Conservation (phyloP, 2,329 filamentous ascomycete genomes). For the Echinosphaeria canescens region DNA sequence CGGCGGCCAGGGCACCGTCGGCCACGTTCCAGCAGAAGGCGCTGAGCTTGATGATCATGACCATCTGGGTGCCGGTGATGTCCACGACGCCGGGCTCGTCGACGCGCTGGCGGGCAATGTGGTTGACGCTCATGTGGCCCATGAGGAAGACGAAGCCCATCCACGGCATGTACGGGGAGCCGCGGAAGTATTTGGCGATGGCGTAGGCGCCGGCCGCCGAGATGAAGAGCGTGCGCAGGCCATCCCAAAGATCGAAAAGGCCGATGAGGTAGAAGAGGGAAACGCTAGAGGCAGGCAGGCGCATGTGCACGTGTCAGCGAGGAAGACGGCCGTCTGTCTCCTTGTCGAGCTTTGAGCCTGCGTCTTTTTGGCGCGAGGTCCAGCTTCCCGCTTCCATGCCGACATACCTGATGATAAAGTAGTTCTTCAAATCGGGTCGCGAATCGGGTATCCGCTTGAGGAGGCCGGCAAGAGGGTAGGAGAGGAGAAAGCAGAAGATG, state of each 20-base stretch:
- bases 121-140: conserved; percentile 83
- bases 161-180: conserved; percentile 92
- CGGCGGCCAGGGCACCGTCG: conserved; percentile 77
- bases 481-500: conserved; percentile 72
- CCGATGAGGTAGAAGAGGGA: conserved; percentile 84
- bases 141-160: conserved; percentile 84
- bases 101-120: conserved; percentile 59
- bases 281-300: conserved; percentile 24
- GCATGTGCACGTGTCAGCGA: too few species aligned
- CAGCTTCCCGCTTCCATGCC: background rate
- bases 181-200: conserved; percentile 61
- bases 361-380: background rate
- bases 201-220: conserved; percentile 62
- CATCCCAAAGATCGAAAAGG: conserved; percentile 80
- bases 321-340: too few species aligned
- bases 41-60: conserved; percentile 90
- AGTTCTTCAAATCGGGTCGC: conserved; percentile 67
- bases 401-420: conserved; percentile 57
- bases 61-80: conserved; percentile 94
- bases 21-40: conserved; percentile 98
- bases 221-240: conserved; percentile 57
- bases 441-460: conserved; percentile 81
- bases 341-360: background rate
- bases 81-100: conserved; percentile 50
- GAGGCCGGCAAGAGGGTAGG: conserved; percentile 73